These are phyloP conservation scores for Fomitopsis serialis DNA, from an alignment of 768 basidiomycete species.

Conservation along the genomic window DNA sequence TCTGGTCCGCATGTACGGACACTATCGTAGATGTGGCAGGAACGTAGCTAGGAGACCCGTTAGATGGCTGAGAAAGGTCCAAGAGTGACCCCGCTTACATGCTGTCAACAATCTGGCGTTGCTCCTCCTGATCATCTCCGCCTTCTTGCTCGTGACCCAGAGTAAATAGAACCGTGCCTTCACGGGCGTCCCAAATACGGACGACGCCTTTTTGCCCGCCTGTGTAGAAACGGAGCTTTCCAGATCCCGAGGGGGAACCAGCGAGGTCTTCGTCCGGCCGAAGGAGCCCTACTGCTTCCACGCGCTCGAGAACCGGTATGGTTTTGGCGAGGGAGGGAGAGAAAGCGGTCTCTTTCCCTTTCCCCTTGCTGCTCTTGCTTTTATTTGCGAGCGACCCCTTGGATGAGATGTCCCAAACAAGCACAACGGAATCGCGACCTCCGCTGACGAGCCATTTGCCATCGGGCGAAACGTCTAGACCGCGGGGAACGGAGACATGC, in stretches of 20 bases:
- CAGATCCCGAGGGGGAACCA: conserved; percentile 33
- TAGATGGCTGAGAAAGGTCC: not conserved
- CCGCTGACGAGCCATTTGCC: conserved; percentile 89
- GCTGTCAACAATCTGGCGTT: conserved; percentile 76
- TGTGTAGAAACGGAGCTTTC: conserved; percentile 68
- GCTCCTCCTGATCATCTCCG: conserved; percentile 62
- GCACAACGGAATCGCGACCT: conserved; percentile 87
- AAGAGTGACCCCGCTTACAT: conserved; percentile 50
- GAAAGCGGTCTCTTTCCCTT: conserved; percentile 42
- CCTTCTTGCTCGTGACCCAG: conserved; percentile 46
- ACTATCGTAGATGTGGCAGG: conserved; percentile 59
- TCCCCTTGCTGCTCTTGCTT: conserved; percentile 32
- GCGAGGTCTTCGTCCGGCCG: conserved; percentile 43
- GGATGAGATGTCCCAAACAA: conserved; percentile 82
- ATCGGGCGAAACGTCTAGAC: conserved; percentile 78
- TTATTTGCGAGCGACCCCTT: conserved; percentile 19
- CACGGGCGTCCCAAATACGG: conserved; percentile 77
- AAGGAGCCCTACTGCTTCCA: conserved; percentile 81
- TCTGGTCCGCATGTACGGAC: conserved; percentile 93
- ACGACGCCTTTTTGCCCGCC: conserved; percentile 88
- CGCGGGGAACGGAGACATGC: conserved; percentile 91
- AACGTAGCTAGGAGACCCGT: conserved; percentile 52
- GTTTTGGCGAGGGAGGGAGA: conserved; percentile 68
- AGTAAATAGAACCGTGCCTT: conserved; percentile 57
- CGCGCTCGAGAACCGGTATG: conserved; percentile 75